phyloP scores from a whole-genome alignment of 352 stramenopile species.

The Phytophthora megakarya region DNA sequence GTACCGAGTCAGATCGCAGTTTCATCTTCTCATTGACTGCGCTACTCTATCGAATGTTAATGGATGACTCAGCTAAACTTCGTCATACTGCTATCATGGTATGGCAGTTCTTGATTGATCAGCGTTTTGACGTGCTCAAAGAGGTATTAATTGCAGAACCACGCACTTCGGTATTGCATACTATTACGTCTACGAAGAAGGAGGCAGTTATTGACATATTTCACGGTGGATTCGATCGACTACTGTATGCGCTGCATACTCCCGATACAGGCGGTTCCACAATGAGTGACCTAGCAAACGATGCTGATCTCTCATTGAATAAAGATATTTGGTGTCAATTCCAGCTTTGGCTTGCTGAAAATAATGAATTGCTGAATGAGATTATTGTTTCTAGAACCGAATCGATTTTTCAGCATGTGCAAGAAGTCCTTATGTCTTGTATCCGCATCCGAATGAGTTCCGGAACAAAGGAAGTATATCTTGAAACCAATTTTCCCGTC shows the following conservation, averaged over 20 bases:
- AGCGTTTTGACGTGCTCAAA: conserved; percentile 71
- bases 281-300: conserved; percentile 1
- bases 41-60: conserved; percentile 64
- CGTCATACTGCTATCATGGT: conserved; percentile 53
- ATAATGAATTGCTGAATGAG: conserved; percentile 66
- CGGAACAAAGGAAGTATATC: conserved; percentile 31
- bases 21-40: conserved; percentile 70
- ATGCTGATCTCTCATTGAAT: conserved; percentile 22
- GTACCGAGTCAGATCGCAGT: conserved; percentile 68
- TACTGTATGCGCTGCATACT: conserved; percentile 45
- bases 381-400: conserved; percentile 69
- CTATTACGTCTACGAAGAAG: conserved; percentile 76
- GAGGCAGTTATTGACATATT: conserved; percentile 72
- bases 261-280: background rate
- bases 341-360: conserved; percentile 78
- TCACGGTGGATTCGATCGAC: conserved; percentile 70
- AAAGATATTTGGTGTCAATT: conserved; percentile 78
- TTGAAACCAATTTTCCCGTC: conserved; percentile 43
- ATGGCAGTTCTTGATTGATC: conserved; percentile 80
- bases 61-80: conserved; percentile 57
- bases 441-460: conserved; percentile 36
- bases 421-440: conserved; percentile 60
- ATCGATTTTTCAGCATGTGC: conserved; percentile 56
- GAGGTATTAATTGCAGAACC: conserved; percentile 79
- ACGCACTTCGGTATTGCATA: conserved; percentile 65